Percentiles rank a stretch among this genome's conserved stretches.
phyloP scores from a whole-genome alignment of 495 filamentous ascomycete species.

The Penicillium ucsense region DNA sequence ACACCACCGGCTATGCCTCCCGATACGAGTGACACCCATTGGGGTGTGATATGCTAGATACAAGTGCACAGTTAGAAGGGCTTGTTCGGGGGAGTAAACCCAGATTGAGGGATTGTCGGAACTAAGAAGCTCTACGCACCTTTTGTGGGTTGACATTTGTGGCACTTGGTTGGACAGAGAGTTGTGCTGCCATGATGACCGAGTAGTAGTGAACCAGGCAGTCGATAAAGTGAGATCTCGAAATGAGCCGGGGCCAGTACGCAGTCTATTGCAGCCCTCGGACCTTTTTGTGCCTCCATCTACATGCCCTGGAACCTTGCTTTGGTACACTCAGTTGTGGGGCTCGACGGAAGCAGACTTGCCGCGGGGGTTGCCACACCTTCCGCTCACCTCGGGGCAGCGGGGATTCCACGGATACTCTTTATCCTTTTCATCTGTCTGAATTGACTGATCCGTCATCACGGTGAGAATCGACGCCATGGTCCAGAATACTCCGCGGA shows the following conservation, averaged over 20 bases:
- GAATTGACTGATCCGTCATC: neutral
- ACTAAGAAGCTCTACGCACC: neutral
- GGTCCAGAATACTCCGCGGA: conserved; percentile 2
- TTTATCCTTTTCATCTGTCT: neutral
- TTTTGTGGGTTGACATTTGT: neutral
- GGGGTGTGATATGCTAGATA: conserved; percentile 6
- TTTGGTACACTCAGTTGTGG: neutral
- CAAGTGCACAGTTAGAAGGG: neutral
- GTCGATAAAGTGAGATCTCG: neutral
- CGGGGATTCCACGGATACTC: neutral
- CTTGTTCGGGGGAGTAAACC: too few species aligned
- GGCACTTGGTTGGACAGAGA: neutral
- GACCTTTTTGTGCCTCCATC: neutral
- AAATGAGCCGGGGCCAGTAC: neutral
- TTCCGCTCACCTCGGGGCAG: neutral
- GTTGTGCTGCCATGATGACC: neutral
- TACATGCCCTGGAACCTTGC: neutral
- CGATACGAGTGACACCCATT: conserved; percentile 38
- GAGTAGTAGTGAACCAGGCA: neutral
- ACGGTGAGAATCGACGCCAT: neutral
- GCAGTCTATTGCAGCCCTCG: neutral
- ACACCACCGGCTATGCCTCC: conserved; percentile 48
- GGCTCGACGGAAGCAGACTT: conserved; percentile 8
- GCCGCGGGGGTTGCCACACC: conserved; percentile 4
- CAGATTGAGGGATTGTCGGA: too few species aligned